Conservation (phyloP, 805 yeast species). For the Saccharomycopsis sp. region DNA sequence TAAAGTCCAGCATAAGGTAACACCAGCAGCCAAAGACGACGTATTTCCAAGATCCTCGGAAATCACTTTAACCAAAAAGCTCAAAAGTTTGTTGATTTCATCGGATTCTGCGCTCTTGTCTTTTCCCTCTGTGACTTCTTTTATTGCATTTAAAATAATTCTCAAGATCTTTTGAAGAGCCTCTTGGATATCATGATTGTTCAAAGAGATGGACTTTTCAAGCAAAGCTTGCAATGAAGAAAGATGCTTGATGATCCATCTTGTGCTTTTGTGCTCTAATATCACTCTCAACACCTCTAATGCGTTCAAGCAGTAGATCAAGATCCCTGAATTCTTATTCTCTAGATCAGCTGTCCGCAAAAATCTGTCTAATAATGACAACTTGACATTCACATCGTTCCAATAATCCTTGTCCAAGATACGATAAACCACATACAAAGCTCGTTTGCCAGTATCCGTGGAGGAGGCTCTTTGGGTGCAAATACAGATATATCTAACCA, state of each 20-base stretch:
- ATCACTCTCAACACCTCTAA: conserved; percentile 82
- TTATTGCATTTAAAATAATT: conserved; percentile 62
- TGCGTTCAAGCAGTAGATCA: conserved; percentile 84
- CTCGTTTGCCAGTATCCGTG: conserved; percentile 72
- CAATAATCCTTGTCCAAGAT: conserved; percentile 68
- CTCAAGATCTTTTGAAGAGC: conserved; percentile 69
- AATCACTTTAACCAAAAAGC: conserved; percentile 57
- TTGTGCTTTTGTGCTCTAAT: conserved; percentile 64
- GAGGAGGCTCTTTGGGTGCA: conserved; percentile 82
- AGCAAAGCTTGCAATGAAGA: conserved; percentile 63
- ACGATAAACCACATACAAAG: conserved; percentile 69
- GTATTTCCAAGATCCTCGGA: conserved; percentile 64
- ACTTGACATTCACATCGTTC: conserved; percentile 84
- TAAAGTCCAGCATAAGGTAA: conserved; percentile 74
- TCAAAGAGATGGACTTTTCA: conserved; percentile 75
- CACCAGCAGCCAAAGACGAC: conserved; percentile 78
- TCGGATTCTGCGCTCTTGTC: conserved; percentile 53
- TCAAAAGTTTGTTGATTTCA: conserved; percentile 55
- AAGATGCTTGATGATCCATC: conserved; percentile 74
- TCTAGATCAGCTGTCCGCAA: conserved; percentile 70
- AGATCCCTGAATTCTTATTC: conserved; percentile 46
- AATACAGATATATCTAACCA: conserved; percentile 82
- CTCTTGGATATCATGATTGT: conserved; percentile 82
- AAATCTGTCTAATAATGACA: conserved; percentile 83
- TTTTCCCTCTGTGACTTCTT: conserved; percentile 31